phyloP scores from a whole-genome alignment of 2,329 filamentous ascomycete species.

The Gaeumannomyces sp. region DNA sequence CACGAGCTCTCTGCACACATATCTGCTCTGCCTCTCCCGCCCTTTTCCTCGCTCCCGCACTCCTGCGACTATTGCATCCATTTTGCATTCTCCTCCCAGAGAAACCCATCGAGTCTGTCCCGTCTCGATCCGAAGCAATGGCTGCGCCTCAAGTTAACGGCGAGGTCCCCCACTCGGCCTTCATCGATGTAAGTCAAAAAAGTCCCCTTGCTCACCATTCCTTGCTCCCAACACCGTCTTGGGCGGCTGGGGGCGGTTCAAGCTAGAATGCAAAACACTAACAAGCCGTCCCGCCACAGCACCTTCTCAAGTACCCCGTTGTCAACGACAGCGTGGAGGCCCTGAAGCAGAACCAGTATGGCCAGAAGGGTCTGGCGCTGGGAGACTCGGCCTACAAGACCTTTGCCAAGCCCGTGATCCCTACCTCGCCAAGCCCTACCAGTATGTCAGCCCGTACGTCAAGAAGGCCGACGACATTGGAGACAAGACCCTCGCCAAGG shows the following conservation, averaged over 20 bases:
- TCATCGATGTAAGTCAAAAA: constrained; percentile 37
- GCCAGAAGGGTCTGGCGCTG: constrained; percentile 73
- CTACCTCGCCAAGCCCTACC: constrained; percentile 72
- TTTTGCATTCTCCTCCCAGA: not conserved
- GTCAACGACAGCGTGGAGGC: constrained; percentile 71
- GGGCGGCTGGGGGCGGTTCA: constrained; percentile 5
- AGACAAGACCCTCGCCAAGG: constrained; percentile 62
- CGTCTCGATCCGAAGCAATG: constrained; percentile 24
- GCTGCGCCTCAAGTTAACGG: constrained; percentile 41
- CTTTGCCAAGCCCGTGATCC: constrained; percentile 71
- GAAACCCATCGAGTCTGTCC: not conserved
- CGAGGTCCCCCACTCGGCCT: constrained; percentile 42
- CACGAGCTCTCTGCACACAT: not conserved
- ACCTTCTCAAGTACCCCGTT: constrained; percentile 77
- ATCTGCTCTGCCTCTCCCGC: not conserved
- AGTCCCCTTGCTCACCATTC: not conserved
- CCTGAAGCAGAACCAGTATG: constrained; percentile 77
- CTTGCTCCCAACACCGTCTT: not conserved
- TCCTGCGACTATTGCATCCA: not conserved
- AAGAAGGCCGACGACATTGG: constrained; percentile 73
- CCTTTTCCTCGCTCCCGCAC: not conserved
- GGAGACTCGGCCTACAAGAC: constrained; percentile 69
- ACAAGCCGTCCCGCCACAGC: constrained; percentile 43
- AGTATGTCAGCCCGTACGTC: constrained; percentile 79
- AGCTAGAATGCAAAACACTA: not conserved